Percentiles rank a stretch among this genome's conserved stretches.
These are phyloP conservation scores for Pseudocercospora musae DNA, from an alignment of 2,329 filamentous ascomycete species.

Conservation along the genomic window DNA sequence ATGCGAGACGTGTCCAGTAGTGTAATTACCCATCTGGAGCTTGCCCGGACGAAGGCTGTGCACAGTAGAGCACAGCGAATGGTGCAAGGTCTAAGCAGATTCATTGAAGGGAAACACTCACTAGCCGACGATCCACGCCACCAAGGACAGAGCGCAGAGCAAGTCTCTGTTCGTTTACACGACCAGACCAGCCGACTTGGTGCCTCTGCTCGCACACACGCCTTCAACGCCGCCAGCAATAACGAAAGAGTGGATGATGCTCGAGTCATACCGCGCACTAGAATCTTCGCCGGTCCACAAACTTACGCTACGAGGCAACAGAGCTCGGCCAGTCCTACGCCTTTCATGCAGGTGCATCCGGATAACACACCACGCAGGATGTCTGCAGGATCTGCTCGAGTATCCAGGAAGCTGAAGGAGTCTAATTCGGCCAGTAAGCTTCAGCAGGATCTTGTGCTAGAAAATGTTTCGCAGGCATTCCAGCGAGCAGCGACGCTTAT, in stretches of 20 bases:
- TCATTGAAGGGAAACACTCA: conserved; percentile 32
- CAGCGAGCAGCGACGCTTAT: conserved; percentile 12
- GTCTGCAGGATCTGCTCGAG: background rate
- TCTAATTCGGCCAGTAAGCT: background rate
- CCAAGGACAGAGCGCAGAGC: background rate
- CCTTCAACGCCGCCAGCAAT: conserved; percentile 9
- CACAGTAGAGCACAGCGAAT: conserved; percentile 52
- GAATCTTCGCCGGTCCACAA: background rate
- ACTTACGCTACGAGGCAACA: background rate
- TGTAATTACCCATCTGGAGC: conserved; percentile 60
- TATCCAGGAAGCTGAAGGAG: background rate
- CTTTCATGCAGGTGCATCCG: background rate
- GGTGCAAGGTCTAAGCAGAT: conserved; percentile 54
- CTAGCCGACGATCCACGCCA: conserved; percentile 21
- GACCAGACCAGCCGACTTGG: background rate
- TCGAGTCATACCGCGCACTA: background rate
- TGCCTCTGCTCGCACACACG: conserved; percentile 6
- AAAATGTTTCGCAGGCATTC: conserved; percentile 2
- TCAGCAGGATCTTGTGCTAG: conserved; percentile 7
- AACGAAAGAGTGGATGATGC: conserved; percentile 5
- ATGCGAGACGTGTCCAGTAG: conserved; percentile 57
- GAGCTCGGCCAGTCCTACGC: background rate
- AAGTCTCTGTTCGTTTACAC: background rate
- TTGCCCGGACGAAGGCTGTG: conserved; percentile 50
- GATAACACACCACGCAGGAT: background rate